phyloP scores from a whole-genome alignment of 148 eudicot species.

The Vaccinium myrtillus region DNA sequence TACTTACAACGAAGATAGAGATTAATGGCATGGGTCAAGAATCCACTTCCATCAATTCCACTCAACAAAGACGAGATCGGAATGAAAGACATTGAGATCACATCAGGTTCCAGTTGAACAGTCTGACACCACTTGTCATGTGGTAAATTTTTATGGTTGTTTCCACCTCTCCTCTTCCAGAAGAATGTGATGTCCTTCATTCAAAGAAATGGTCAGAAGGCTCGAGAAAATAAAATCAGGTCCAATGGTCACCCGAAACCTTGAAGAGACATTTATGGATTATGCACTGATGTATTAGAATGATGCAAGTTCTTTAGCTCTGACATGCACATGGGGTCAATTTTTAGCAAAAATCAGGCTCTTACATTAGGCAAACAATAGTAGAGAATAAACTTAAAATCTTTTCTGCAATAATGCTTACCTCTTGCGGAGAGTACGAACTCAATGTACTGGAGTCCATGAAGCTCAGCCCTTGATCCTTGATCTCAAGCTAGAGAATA shows the following conservation, averaged over 20 bases:
- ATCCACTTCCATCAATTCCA: conserved; percentile 51
- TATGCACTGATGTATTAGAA: neutral
- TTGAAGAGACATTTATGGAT: neutral
- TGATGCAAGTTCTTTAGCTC: neutral
- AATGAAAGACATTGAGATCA: conserved; percentile 48
- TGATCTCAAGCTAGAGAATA: conserved; percentile 26
- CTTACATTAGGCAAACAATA: neutral
- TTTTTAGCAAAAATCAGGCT: neutral
- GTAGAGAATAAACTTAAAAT: neutral
- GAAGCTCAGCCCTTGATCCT: conserved; percentile 29
- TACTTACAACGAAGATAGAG: conserved; percentile 48
- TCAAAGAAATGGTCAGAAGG: neutral
- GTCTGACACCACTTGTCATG: conserved; percentile 51
- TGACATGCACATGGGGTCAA: neutral
- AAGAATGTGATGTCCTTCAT: conserved; percentile 48
- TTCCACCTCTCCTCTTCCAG: conserved; percentile 58
- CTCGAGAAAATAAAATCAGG: neutral
- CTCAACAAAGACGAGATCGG: conserved; percentile 51
- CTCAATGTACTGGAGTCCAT: conserved; percentile 30
- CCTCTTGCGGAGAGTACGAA: conserved; percentile 34
- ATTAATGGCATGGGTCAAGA: conserved; percentile 47
- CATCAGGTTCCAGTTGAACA: conserved; percentile 53
- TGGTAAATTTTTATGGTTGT: conserved; percentile 27
- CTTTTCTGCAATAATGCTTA: conserved; percentile 9
- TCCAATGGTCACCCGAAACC: neutral